These are phyloP conservation scores for Ophiostoma ulmi DNA, from an alignment of 2,329 filamentous ascomycete species.

Conservation along the genomic window DNA sequence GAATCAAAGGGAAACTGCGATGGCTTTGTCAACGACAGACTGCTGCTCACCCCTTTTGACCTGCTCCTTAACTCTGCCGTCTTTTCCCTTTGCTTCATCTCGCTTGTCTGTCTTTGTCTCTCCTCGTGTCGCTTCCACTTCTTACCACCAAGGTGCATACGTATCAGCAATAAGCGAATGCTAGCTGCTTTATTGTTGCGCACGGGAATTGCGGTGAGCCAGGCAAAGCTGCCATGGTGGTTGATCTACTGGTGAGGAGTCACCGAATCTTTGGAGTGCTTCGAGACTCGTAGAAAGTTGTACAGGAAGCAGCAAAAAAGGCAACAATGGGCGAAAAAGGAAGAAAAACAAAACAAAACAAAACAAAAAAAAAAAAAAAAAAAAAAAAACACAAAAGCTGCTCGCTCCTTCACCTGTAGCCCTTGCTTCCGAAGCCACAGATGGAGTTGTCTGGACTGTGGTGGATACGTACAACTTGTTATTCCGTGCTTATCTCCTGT, in stretches of 20 bases:
- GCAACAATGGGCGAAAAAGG: not conserved
- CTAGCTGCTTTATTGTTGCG: not conserved
- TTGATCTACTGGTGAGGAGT: too few species aligned
- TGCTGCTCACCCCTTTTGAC: too few species aligned
- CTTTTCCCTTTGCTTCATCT: not conserved
- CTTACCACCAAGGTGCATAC: conserved; percentile 2
- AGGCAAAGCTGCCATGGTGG: not conserved
- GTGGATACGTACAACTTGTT: too few species aligned
- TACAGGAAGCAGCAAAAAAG: not conserved
- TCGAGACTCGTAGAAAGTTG: not conserved
- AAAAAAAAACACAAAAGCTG: not conserved
- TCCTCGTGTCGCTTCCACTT: not conserved
- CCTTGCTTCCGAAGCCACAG: not conserved
- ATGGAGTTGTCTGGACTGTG: not conserved
- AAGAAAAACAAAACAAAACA: not conserved
- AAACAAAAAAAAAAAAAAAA: not conserved
- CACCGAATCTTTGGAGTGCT: too few species aligned
- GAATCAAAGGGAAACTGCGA: too few species aligned
- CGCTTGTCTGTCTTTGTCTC: not conserved
- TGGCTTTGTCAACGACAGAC: too few species aligned
- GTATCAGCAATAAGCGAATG: not conserved
- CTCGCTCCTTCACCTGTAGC: not conserved
- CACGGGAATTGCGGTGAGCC: not conserved
- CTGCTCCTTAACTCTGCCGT: too few species aligned
- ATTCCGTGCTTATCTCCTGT: too few species aligned